Evolutionary conservation across 176 grass and related monocot species (phyloP), one percentile per base, ranked within the genome.

Genomic region (Oryza coarctata): DNA sequence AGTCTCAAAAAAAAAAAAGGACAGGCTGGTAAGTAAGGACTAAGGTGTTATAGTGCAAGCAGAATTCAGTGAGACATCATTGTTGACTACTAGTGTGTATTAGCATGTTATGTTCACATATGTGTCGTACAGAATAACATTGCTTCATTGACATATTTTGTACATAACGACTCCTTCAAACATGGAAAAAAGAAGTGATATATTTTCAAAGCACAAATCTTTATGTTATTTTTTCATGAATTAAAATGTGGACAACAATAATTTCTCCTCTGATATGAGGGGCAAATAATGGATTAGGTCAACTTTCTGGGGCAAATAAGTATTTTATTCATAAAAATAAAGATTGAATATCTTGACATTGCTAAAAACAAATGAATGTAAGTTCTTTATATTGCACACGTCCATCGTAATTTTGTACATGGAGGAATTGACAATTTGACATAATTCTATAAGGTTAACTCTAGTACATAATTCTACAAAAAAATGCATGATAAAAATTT

Each of bases 1-100:
- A n/a, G n/a, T n/a, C n/a, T n/a, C n/a, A n/a, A n/a, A n/a, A n/a
- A n/a, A n/a, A n/a, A n/a, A n/a, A n/a, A n/a, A 50, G 6, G 44
- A 83, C 65, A 79, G 68, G 60, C 32, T 79, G 68, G 33, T 75
- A 79, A 73, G 44, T 17, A 32, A 68, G 34, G 7, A 61, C 44
- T 66, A 36, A 31, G 9, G 36, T 75, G 47, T 47, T 45, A 67
- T 77, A 66, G 10, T 30, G 49, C 75, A 79, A 86, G 2, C 80
- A 66, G 36, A 80, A 75, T 9, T 63, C 63, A 52, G 29, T 22
- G n/a, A 57, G 39, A 38, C 52, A 18, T 23, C 32, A 36, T 23
- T 29, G 36, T 30, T 29, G 29, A 35, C 38, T 23, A n/a, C 63
- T 69, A 33, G 27, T 23, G 23, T 52, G 39, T 52, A 68, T 61